Conservation (phyloP, 2,329 filamentous ascomycete genomes). For the Trichoderma simmonsii region DNA sequence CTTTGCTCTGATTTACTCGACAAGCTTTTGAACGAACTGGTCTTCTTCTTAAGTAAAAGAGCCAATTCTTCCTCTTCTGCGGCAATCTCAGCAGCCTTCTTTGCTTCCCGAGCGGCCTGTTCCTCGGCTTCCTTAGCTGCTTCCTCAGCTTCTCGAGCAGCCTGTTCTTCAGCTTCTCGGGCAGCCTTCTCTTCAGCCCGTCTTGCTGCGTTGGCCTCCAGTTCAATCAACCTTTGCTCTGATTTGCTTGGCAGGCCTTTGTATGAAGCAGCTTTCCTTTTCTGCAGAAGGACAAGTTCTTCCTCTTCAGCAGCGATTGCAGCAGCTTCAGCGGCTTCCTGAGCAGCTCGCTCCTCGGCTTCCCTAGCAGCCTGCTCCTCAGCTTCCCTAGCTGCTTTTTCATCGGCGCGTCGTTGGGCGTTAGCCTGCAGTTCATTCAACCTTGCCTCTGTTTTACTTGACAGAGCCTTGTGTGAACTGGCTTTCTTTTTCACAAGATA, state of each 20-base stretch:
- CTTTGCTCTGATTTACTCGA: background rate
- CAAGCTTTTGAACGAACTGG: conserved; percentile 31
- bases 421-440: conserved; percentile 23
- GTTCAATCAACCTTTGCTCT: conserved; percentile 41
- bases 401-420: conserved; percentile 11
- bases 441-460: conserved; percentile 31
- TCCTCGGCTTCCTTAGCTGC: conserved; percentile 24
- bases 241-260: conserved; percentile 45
- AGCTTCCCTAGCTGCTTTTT: conserved; percentile 24
- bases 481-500: conserved; percentile 36
- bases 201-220: conserved; percentile 35
- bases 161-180: conserved; percentile 33
- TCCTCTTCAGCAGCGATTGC: conserved; percentile 31
- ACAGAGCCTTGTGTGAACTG: conserved; percentile 27
- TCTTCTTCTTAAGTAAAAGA: conserved; percentile 46
- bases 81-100: conserved; percentile 21
- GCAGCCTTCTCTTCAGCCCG: conserved; percentile 37
- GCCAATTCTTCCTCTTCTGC: conserved; percentile 39
- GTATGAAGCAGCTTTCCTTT: conserved; percentile 45
- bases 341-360: background rate
- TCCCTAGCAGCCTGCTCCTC: conserved; percentile 14
- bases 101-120: conserved; percentile 19
- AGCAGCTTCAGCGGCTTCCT: conserved; percentile 18
- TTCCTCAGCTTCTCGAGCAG: conserved; percentile 27
- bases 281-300: conserved; percentile 41